A percentile compares a stretch with the other conserved stretches of the same genome.
Conservation (phyloP, 345 rosid species). For the Eucalyptus sideroxylon region DNA sequence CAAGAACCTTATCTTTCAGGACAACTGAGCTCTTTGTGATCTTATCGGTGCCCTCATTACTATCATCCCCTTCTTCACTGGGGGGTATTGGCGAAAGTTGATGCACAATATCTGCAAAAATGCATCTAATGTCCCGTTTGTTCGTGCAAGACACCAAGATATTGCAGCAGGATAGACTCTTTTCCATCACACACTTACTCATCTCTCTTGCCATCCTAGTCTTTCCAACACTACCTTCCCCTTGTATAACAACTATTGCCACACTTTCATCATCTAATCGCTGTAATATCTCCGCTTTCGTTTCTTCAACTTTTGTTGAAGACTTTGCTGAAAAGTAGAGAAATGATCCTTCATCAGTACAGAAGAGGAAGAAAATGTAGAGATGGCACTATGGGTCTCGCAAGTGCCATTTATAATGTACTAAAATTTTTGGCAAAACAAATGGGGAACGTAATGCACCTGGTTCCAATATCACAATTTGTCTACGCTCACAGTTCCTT, state of each 20-base stretch:
- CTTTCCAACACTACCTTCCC: slow-evolving; percentile 34
- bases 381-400: background rate
- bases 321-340: background rate
- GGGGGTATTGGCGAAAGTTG: slow-evolving; percentile 16
- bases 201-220: slow-evolving; percentile 27
- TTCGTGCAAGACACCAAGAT: slow-evolving; percentile 21
- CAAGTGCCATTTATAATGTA: background rate
- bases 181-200: background rate
- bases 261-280: background rate
- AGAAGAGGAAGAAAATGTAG: no score
- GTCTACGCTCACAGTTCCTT: background rate
- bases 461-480: background rate
- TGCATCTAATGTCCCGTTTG: background rate
- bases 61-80: background rate
- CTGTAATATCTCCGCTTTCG: background rate
- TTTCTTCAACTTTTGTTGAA: background rate
- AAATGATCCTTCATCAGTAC: background rate
- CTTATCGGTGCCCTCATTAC: background rate
- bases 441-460: background rate
- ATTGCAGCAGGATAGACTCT: background rate
- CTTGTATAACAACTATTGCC: slow-evolving; percentile 4
- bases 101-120: slow-evolving; percentile 15
- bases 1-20: background rate
- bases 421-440: background rate
- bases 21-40: background rate